These are phyloP conservation scores for Blastobotrys persicus DNA, from an alignment of 1,139 yeast species.

Conservation along the genomic window DNA sequence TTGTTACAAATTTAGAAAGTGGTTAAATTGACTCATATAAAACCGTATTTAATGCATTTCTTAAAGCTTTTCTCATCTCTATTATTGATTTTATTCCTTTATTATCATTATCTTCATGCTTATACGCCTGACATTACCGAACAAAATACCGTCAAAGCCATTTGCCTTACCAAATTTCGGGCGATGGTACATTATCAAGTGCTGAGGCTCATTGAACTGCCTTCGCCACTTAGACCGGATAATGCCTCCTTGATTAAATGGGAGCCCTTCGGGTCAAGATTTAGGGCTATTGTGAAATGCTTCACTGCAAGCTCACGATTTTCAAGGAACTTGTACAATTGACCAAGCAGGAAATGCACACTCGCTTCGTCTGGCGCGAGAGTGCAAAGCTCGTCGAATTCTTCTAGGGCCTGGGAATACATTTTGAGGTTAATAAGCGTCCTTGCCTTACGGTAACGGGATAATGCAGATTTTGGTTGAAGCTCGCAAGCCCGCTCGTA, in stretches of 20 bases:
- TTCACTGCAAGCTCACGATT: slow-evolving; percentile 76
- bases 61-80: no score
- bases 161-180: no score
- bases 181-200: slow-evolving; percentile 5
- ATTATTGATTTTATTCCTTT: slow-evolving; percentile 4
- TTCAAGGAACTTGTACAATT: slow-evolving; percentile 73
- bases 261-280: slow-evolving; percentile 90
- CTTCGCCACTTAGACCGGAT: slow-evolving; percentile 40
- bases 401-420: slow-evolving; percentile 67
- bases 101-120: neutral
- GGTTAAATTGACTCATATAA: neutral
- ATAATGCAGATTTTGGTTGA: slow-evolving; percentile 83
- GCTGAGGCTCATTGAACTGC: neutral
- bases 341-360: slow-evolving; percentile 86
- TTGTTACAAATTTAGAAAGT: slow-evolving; percentile 27
- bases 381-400: slow-evolving; percentile 67
- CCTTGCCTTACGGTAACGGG: slow-evolving; percentile 88
- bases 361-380: slow-evolving; percentile 94
- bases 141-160: no score
- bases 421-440: slow-evolving; percentile 68
- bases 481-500: slow-evolving; percentile 80
- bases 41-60: neutral
- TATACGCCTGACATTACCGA: no score
- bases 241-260: slow-evolving; percentile 83
- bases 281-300: slow-evolving; percentile 85